phyloP scores from a whole-genome alignment of 1,139 yeast species.

The Zygosaccharomyces sapae region DNA sequence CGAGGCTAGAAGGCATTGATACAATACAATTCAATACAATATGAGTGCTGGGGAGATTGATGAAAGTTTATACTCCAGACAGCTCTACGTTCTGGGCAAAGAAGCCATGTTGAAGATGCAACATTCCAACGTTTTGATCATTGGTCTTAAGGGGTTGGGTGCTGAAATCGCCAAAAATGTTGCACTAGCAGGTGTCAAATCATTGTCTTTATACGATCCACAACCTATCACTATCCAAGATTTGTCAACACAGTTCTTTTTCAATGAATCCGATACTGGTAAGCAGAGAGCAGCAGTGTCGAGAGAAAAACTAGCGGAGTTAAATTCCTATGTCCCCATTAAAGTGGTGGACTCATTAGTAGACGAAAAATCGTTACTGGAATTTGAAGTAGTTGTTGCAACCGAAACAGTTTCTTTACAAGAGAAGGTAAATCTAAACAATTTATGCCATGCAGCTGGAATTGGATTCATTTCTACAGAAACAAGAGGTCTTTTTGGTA shows the following conservation, averaged over 20 bases:
- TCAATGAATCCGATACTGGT: conserved; percentile 68
- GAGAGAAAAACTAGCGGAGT: conserved; percentile 63
- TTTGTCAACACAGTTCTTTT: conserved; percentile 84
- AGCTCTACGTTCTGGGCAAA: conserved; percentile 85
- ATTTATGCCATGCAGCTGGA: conserved; percentile 64
- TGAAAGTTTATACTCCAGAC: conserved; percentile 93
- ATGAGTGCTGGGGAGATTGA: conserved; percentile 52
- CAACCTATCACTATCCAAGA: conserved; percentile 61
- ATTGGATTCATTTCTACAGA: conserved; percentile 81
- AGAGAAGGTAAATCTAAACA: conserved; percentile 71
- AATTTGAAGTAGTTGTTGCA: conserved; percentile 77
- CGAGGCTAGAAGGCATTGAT: too few relatives aligned
- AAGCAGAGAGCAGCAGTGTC: conserved; percentile 69
- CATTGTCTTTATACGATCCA: conserved; percentile 85
- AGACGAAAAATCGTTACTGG: conserved; percentile 47
- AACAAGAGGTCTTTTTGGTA: conserved; percentile 83
- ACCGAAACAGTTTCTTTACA: conserved; percentile 70
- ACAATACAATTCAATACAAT: background rate
- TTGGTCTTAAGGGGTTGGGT: conserved; percentile 90
- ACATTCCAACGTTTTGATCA: conserved; percentile 76
- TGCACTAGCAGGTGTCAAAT: conserved; percentile 95
- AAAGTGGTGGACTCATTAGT: conserved; percentile 56
- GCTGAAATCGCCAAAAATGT: conserved; percentile 94
- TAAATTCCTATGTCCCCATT: conserved; percentile 87
- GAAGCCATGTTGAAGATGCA: conserved; percentile 99